Conservation (phyloP, 169 alveolate genomes). For the Plasmodium coatneyi region DNA sequence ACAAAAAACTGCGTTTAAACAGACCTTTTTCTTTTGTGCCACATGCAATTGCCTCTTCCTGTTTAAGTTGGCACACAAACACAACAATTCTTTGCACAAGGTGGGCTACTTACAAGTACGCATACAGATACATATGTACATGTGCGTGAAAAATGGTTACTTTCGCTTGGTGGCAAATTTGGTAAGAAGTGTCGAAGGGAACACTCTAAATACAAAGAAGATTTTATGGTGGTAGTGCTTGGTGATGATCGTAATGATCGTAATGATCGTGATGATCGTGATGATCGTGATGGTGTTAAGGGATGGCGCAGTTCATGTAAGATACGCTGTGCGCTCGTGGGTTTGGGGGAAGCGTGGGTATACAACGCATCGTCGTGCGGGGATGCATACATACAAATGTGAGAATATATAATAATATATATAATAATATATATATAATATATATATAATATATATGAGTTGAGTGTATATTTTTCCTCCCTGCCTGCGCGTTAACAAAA, state of each 20-base stretch:
- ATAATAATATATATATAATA: neutral
- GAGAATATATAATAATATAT: neutral
- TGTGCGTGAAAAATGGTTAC: neutral
- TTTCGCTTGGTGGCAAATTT: neutral
- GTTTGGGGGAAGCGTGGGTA: neutral
- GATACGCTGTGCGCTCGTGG: neutral
- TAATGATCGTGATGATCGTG: neutral
- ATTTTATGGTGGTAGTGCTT: neutral
- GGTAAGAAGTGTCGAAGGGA: neutral
- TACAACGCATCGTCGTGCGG: neutral
- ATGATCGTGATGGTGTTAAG: neutral
- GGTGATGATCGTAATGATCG: neutral
- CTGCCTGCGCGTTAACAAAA: neutral
- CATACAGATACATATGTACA: neutral
- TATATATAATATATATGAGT: neutral
- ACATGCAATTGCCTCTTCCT: neutral
- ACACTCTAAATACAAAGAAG: neutral
- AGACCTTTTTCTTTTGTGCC: neutral
- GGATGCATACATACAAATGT: neutral
- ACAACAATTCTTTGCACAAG: neutral
- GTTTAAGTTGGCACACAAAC: neutral
- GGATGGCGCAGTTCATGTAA: neutral
- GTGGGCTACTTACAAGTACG: neutral
- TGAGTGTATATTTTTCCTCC: neutral
- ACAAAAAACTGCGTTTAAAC: neutral